Base-by-base conservation (phyloP, 768 basidiomycete species). In the Phanerochaete carnosa region DNA sequence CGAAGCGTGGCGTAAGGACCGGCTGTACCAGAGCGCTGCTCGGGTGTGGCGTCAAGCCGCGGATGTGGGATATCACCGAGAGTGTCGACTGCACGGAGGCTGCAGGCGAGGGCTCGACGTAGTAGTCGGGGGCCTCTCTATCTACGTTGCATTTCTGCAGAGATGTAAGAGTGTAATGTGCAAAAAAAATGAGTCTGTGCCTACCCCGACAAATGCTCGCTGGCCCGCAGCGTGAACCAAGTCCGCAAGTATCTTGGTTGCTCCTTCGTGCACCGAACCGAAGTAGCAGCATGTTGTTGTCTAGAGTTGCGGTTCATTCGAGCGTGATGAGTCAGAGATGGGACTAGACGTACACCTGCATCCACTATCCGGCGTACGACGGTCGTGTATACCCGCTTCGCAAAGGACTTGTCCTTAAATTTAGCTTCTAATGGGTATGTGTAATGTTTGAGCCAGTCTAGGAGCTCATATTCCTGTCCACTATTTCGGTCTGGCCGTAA, bases 231-330 rank as follows among this genome's bases (percentile, higher is more conserved):
- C n/a, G 68, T 70, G 64, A 11, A 89, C 82, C 33, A 91, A 82
- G 45, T 93, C 86, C 1, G 92, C 95, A 5, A 98, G 83, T 35
- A 83, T 74, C 75, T 90, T 92, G 8, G 93, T 94, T 0, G 88
- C 83, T 59, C 90, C 88, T 26, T 88, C 75, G 71, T 98, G 94
- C 15, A 95, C 73, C 1, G 86, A 89, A 8, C 86, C 92, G 69
- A 92, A 96, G 73, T 95, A 97, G 71, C 93, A 97, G 68, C 88
- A 92, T 0, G 95, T 97, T 0, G 95, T 97, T 1, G 94, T 96
- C 95, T 94, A 67, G 29, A 37, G 33, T 8, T 65, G 51, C n/a
- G 46, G 64, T 61, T 47, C 59, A 5, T 26, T 39, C 25, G 25
- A 39, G 55, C n/a, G 52, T 43, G 39, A 43, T 7, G 39, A 43